phyloP scores from a whole-genome alignment of 2,329 filamentous ascomycete genomes.

The Aureobasidium melanogenum region DNA sequence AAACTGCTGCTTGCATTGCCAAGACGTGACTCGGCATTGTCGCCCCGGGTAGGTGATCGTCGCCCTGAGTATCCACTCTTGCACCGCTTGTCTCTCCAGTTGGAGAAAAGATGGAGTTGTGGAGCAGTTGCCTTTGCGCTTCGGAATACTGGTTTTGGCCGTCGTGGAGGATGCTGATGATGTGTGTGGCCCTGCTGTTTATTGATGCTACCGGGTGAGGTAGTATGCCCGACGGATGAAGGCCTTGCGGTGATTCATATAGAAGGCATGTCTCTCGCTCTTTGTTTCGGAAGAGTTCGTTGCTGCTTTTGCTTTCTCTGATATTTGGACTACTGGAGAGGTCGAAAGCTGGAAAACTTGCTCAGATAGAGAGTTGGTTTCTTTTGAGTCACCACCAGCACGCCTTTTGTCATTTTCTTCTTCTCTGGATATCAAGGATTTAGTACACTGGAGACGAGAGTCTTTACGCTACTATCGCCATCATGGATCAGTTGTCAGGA shows the following conservation, averaged over 20 bases:
- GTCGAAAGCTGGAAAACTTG: background rate
- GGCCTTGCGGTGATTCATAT: background rate
- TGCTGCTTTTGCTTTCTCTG: background rate
- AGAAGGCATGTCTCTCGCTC: background rate
- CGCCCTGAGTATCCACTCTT: background rate
- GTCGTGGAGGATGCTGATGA: no score
- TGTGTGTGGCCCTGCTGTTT: background rate
- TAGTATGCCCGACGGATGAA: background rate
- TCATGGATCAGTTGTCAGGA: constrained; percentile 20
- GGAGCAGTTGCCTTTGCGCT: background rate
- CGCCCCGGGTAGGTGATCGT: background rate
- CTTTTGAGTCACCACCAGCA: background rate
- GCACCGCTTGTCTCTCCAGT: constrained; percentile 2
- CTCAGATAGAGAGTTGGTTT: background rate
- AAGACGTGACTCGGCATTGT: background rate
- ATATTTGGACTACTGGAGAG: no score
- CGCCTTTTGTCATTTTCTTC: background rate
- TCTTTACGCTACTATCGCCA: background rate
- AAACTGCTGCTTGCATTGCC: background rate
- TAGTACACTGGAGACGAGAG: background rate
- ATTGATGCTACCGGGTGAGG: background rate
- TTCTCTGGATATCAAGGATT: background rate
- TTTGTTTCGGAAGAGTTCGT: background rate
- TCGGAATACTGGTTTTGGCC: background rate
- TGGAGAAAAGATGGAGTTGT: background rate